These are phyloP conservation scores for Akanthomyces uredinophilus DNA, from an alignment of 2,329 filamentous ascomycete genomes.

Conservation along the genomic window DNA sequence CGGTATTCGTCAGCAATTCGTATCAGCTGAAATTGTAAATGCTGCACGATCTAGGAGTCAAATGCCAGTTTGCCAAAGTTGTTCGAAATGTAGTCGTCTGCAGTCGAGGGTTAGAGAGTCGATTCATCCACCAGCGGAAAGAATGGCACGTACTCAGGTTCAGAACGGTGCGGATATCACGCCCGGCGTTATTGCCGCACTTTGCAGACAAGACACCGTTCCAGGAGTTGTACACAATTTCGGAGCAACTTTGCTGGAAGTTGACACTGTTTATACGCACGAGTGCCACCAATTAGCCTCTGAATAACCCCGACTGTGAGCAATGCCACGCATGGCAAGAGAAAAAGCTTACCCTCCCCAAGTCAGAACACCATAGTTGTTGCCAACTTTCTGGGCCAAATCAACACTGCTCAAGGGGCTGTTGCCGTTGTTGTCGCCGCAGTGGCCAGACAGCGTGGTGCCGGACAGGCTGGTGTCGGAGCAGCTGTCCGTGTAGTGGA, in stretches of 20 bases:
- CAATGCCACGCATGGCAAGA: too few species aligned
- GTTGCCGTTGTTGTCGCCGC: constrained; percentile 7
- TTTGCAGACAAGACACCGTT: constrained; percentile 9
- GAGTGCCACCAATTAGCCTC: background rate
- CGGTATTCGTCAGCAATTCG: too few species aligned
- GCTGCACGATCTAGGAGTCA: background rate
- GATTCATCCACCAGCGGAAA: too few species aligned
- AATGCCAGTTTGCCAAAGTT: background rate
- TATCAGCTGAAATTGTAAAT: too few species aligned
- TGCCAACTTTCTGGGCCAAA: constrained; percentile 1
- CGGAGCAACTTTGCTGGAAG: constrained; percentile 2
- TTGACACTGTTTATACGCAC: background rate
- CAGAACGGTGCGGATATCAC: background rate
- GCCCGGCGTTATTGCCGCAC: background rate
- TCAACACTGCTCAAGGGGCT: constrained; percentile 3
- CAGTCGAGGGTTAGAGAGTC: background rate
- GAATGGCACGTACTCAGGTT: constrained; percentile 2
- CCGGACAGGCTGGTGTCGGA: background rate
- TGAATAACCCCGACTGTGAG: background rate
- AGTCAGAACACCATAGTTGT: constrained; percentile 4
- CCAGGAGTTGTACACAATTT: constrained; percentile 9
- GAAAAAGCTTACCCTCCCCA: constrained; percentile 1
- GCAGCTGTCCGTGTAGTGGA: constrained; percentile 10
- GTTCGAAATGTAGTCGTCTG: constrained; percentile 9
- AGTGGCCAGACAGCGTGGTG: constrained; percentile 7